Base-by-base conservation (phyloP, 495 filamentous ascomycete genomes). In the Xylaria sp. region DNA sequence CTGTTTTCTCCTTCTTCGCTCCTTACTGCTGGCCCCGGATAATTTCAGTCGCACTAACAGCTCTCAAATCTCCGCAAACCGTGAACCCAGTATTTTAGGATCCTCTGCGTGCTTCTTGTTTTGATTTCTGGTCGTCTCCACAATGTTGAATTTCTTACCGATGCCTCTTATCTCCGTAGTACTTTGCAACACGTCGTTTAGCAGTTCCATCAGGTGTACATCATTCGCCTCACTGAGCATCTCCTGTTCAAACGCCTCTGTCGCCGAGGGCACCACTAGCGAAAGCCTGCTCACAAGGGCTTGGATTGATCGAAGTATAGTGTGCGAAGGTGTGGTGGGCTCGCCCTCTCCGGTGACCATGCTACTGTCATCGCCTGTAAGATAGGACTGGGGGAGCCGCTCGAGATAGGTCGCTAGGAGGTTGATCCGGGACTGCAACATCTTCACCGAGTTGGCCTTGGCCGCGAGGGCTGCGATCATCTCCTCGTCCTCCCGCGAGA, bases 391-490 rank as follows among this genome's bases (percentile, higher is more conserved):
- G 6, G 93, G 93, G 6, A 96, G 87, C 50, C 87, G 88, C 64
- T 90, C 81, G 61, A 99, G 88, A 78, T 98, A 98, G 44, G 87
- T 86, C 72, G 90, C 91, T 67, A 98, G 88, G 69, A 98, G 89
- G 17, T 88, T 85, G 77, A 99, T 90, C 57, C 97, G 91, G 19
- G 91, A 88, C 76, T 94, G 90, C 64, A 98, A 87, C 88, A 97
- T 97, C 80, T 91, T 92, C 75, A 97, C 90, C 33, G 97, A 95
- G 80, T 98, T 99, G 48, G 90, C 85, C 73, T 97, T 97, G 61
- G 94, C 93, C 17, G 90, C 93, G 37, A 99, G 89, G 33, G 84
- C 82, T 9, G 85, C 80, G 76, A 89, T 84, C 78, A 85, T 80
- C 77, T 97, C 94, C 81, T 95, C 92, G 69, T 97, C 94, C 68